These are phyloP conservation scores for Solanum hybrid DNA, from an alignment of 305 asterid species.

Conservation along the genomic window DNA sequence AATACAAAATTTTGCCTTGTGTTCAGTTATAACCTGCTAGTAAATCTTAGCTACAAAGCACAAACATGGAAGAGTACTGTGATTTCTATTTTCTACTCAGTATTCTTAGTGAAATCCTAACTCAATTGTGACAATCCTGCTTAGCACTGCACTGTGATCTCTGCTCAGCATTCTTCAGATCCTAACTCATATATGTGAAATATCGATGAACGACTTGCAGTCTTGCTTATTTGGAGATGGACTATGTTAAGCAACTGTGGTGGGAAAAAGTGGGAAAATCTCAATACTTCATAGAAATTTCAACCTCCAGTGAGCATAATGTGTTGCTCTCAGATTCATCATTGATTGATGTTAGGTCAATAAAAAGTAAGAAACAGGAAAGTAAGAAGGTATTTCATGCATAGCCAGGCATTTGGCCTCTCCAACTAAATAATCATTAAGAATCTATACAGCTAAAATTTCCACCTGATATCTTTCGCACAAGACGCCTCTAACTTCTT, in stretches of 20 bases:
- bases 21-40: not conserved
- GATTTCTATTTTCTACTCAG: not conserved
- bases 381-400: not conserved
- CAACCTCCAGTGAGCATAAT: not conserved
- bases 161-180: not conserved
- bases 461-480: not conserved
- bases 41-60: not conserved
- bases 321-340: not conserved
- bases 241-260: not conserved
- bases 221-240: not conserved
- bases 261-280: not conserved
- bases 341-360: not conserved
- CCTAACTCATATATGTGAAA: not conserved
- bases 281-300: not conserved
- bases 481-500: not conserved
- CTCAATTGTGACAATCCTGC: not conserved
- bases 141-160: not conserved
- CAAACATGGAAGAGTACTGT: not conserved
- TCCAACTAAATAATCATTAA: not conserved
- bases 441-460: not conserved
- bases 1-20: not conserved
- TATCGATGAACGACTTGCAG: not conserved
- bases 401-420: not conserved
- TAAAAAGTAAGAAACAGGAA: not conserved
- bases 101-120: not conserved